Evolutionary conservation across 2,329 filamentous ascomycete genomes (phyloP), one percentile per base, ranked within the genome.

Genomic region (Dichotomopilus funicola): DNA sequence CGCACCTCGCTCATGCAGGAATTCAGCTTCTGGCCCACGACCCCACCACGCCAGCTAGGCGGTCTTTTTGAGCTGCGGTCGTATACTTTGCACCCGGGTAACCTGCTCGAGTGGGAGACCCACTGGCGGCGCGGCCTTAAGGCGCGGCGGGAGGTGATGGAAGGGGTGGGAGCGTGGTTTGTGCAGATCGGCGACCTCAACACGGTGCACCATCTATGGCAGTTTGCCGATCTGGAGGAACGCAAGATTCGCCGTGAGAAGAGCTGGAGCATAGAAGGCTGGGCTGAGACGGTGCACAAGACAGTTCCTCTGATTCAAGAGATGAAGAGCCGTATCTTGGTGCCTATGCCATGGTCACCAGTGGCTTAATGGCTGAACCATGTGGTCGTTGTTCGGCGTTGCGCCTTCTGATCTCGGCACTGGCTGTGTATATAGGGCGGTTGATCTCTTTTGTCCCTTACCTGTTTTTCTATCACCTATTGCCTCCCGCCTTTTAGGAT

Each of bases 1-100:
- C 84, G 86, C 63, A 88, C 87, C 4, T 96, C 91, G 0, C 80
- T 99, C 51, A 99, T 99, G 94, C 94, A 99, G 72, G 94, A 99
- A 72, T 99, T 99, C 74, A 96, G 91, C 38, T 99, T 99, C 80
- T 99, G 94, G 94, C 94, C 94, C 1, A 99, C 94, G 3, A 92
- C 90, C 0, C 81, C 91, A 5, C 94, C 94, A 0, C 89, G 94
- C 58, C 79, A 89, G 66, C 82, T 99, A 0, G 94, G 94, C 54
- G 94, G 94, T 46, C 74, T 99, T 43, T 99, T 99, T 69, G 94
- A 99, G 76, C 80, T 99, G 37, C 89, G 94, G 51, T 96, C 94
- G 1, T 99, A 99, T 76, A 96, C 91, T 5, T 81, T 99, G 27
- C 90, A 96, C 69, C 94, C 94, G 0, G 94, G 94, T 43, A 96